Conservation (phyloP, 768 basidiomycete species). For the Neoboletus magnificus region DNA sequence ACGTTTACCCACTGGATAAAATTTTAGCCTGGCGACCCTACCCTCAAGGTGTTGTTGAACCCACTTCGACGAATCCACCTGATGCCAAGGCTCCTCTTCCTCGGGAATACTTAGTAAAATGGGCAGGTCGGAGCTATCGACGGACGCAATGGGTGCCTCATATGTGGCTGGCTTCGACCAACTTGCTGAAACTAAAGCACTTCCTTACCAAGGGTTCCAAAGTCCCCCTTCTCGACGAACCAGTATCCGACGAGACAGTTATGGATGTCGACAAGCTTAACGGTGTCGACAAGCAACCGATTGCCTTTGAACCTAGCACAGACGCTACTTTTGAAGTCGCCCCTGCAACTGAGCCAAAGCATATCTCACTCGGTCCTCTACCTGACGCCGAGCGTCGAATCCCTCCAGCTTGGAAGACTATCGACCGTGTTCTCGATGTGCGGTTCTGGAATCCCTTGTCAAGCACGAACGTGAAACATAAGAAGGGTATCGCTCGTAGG, state of each 20-base stretch:
- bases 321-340: conserved; percentile 36
- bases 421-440: conserved; percentile 90
- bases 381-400: conserved; percentile 73
- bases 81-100: conserved; percentile 63
- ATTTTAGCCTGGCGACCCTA: conserved; percentile 91
- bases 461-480: conserved; percentile 9
- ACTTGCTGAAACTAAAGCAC: conserved; percentile 64
- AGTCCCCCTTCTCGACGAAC: conserved; percentile 58
- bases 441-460: conserved; percentile 53
- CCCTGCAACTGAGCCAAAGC: conserved; percentile 27
- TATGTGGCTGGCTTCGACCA: conserved; percentile 78
- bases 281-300: conserved; percentile 17
- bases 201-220: conserved; percentile 70
- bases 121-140: conserved; percentile 75
- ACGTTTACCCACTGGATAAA: conserved; percentile 66
- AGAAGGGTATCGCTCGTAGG: conserved; percentile 24
- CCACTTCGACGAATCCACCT: conserved; percentile 38
- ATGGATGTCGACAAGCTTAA: conserved; percentile 30
- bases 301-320: conserved; percentile 42
- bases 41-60: conserved; percentile 61
- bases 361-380: conserved; percentile 37
- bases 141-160: conserved; percentile 89
- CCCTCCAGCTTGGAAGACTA: conserved; percentile 78
- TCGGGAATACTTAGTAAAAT: conserved; percentile 94
- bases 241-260: conserved; percentile 28